Evolutionary conservation across 805 yeast species (phyloP).

Genomic region (Candida caryicola): DNA sequence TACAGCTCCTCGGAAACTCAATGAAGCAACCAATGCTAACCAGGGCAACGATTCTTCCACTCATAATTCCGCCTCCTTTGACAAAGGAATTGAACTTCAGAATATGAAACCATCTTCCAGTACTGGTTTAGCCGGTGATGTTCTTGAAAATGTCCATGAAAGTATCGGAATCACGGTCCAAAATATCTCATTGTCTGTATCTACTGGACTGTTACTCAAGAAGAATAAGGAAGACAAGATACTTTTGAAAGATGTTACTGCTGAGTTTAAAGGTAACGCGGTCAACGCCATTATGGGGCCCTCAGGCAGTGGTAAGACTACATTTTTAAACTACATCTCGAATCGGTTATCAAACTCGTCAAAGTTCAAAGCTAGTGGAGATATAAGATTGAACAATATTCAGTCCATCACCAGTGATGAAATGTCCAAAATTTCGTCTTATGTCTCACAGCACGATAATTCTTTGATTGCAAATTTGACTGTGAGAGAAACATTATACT

Average conservation of each 20-base stretch:
- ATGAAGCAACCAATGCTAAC: no score
- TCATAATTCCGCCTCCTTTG: no score
- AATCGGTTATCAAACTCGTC: slow-evolving; percentile 14
- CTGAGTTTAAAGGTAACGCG: slow-evolving; percentile 29
- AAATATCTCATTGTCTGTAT: not conserved
- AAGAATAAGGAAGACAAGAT: slow-evolving; percentile 8
- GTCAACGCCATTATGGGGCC: slow-evolving; percentile 48
- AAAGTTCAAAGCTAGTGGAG: slow-evolving; percentile 14
- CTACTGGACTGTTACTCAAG: not conserved
- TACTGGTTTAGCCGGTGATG: not conserved
- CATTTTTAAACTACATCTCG: slow-evolving; percentile 34
- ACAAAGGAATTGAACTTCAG: not conserved
- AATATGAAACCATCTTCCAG: not conserved
- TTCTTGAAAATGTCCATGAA: not conserved
- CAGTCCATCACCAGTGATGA: slow-evolving; percentile 16
- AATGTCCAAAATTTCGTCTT: slow-evolving; percentile 19
- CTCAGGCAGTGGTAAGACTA: slow-evolving; percentile 45
- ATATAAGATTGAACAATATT: slow-evolving; percentile 12
- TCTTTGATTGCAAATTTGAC: slow-evolving; percentile 22
- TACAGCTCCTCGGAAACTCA: no score
- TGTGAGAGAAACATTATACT: slow-evolving; percentile 25
- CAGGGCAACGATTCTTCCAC: no score
- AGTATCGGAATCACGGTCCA: slow-evolving; percentile 1
- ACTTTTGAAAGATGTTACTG: slow-evolving; percentile 26
- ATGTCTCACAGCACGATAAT: slow-evolving; percentile 25